Evolutionary conservation across 2,329 filamentous ascomycete species (phyloP).

Genomic region (Westerdykella sp.): DNA sequence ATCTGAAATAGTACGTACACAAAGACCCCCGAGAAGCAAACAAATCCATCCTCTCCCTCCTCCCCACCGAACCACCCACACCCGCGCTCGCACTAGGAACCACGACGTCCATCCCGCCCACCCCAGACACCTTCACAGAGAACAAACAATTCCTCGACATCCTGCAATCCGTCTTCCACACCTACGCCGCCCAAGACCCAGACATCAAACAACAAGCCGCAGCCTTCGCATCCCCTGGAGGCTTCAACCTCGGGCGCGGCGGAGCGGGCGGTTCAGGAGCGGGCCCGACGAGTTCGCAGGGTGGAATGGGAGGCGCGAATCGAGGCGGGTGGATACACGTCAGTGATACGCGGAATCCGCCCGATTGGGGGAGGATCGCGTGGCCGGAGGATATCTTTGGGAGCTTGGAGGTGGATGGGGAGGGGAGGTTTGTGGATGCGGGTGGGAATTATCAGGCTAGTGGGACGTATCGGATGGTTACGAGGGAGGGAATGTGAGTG

Average conservation of each 20-base stretch:
- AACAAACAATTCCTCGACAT: constrained; percentile 53
- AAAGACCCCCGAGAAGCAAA: constrained; percentile 36
- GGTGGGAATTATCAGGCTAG: constrained; percentile 54
- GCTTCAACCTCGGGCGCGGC: constrained; percentile 44
- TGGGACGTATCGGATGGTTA: constrained; percentile 57
- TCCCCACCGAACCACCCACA: constrained; percentile 50
- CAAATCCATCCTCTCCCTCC: constrained; percentile 49
- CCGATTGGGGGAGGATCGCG: constrained; percentile 59
- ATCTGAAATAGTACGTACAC: constrained; percentile 45
- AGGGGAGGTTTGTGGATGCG: constrained; percentile 52
- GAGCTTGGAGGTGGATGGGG: constrained; percentile 55
- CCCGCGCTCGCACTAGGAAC: constrained; percentile 51
- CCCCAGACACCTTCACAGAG: constrained; percentile 50
- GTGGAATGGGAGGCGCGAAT: constrained; percentile 52
- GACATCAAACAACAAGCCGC: constrained; percentile 53
- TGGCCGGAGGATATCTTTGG: constrained; percentile 63
- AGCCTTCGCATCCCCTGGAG: constrained; percentile 54
- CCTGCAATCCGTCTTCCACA: constrained; percentile 50
- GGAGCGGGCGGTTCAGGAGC: constrained; percentile 41
- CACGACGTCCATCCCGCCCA: constrained; percentile 50
- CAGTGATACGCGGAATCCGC: constrained; percentile 54
- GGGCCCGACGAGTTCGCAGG: constrained; percentile 54
- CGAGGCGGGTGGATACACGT: constrained; percentile 58
- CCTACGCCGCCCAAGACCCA: constrained; percentile 52
- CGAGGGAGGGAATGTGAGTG: constrained; percentile 54